These are phyloP conservation scores for Talaromyces rugulosus DNA, from an alignment of 2,329 filamentous ascomycete species.

Conservation along the genomic window DNA sequence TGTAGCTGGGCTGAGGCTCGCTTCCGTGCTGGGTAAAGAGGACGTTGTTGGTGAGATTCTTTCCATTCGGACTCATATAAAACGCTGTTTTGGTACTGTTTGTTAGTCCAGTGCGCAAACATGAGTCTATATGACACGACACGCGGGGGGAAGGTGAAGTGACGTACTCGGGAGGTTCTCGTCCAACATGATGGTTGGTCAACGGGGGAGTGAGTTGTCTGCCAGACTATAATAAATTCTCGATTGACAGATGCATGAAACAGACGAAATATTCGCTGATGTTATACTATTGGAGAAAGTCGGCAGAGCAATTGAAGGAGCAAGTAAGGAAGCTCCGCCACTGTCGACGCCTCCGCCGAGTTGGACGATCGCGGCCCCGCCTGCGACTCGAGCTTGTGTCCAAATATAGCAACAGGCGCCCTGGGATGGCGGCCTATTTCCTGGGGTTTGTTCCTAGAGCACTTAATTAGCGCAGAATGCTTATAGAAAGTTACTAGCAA, in stretches of 20 bases:
- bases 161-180: slow-evolving; percentile 69
- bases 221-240: neutral
- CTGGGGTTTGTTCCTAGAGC: neutral
- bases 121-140: neutral
- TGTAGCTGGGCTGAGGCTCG: slow-evolving; percentile 74
- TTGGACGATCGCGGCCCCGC: neutral
- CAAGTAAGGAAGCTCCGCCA: neutral
- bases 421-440: neutral
- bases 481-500: neutral
- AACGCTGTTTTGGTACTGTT: slow-evolving; percentile 23
- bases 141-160: neutral
- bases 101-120: neutral
- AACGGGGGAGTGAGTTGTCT: neutral
- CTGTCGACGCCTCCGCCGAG: neutral
- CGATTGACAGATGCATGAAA: neutral
- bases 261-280: neutral
- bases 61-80: slow-evolving; percentile 54
- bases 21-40: slow-evolving; percentile 66
- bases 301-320: neutral
- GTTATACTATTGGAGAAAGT: neutral
- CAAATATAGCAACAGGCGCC: neutral
- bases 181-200: slow-evolving; percentile 63
- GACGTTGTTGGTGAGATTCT: slow-evolving; percentile 35
- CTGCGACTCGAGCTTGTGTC: neutral
- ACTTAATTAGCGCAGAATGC: neutral